Evolutionary conservation across 2,329 filamentous ascomycete genomes (phyloP), one percentile per base, ranked within the genome.

Genomic region (Fusarium pininemorale): DNA sequence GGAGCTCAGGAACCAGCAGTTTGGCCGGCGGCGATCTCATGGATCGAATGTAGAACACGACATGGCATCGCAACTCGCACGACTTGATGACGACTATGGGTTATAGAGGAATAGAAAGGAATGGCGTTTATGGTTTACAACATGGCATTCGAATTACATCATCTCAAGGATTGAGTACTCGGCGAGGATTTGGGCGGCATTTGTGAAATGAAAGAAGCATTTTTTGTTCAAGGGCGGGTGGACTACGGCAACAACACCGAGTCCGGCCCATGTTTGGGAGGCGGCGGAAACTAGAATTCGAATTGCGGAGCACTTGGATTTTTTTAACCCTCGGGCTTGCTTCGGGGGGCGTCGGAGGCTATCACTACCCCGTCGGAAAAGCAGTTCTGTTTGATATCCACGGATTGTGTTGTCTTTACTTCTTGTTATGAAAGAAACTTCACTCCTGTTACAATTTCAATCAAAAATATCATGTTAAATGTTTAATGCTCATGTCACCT

Each of bases 1-100:
- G 91, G 75, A 95, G 93, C 66, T 96, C 94, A 50, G 89, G 93
- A 47, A 90, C 89, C 51, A 94, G 92, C 79, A 97, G 94, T 76
- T 86, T 96, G 69, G 91, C 93, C 30, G 94, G 94, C 42, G 90
- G 89, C 61, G 91, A 93, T 79, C 84, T 93, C 64, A 88, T 88
- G 79, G 90, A 92, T 74, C 85, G 89, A 69, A 82, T 83, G 77
- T 87, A 84, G 72, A 53, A 72, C 63, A 76, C 71, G 66, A 66
- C 74, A 64, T 74, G 70, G 70, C 41, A 63, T 72, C 64, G 76
- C 76, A 73, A 75, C 74, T 76, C 76, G 67, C 74, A 83, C 78
- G 82, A 83, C 73, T 78, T 83, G 78, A 84, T 79, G 82, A 84
- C 72, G 70, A 77, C 66, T 77, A 79, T 77, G 79, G 81, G 75